Percentiles rank a stretch among this genome's conserved stretches.
phyloP scores from a whole-genome alignment of 176 grass and related monocot genomes.

The Ampelocalamus luodianensis region DNA sequence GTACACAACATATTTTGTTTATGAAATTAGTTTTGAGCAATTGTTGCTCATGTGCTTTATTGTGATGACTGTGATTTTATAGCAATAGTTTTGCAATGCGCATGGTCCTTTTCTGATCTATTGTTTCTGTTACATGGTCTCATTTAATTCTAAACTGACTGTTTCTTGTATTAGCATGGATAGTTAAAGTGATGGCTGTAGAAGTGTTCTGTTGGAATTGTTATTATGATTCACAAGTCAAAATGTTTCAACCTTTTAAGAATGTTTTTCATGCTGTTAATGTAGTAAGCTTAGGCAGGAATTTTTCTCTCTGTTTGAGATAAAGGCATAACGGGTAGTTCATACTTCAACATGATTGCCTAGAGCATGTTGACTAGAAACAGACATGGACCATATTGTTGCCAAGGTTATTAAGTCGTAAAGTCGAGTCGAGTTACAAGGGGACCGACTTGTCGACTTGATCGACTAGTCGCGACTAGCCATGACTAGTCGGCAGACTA shows the following conservation, averaged over 20 bases:
- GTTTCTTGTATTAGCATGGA: constrained; percentile 6
- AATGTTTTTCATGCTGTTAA: background rate
- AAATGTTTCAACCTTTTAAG: background rate
- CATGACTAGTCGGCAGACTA: no score
- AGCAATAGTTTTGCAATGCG: background rate
- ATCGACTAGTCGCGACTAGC: no score
- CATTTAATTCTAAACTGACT: background rate
- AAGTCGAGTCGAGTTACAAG: no score
- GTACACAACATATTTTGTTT: background rate
- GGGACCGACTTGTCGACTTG: no score
- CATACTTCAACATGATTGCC: background rate
- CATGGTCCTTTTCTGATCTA: background rate
- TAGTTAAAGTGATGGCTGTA: background rate
- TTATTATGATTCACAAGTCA: background rate
- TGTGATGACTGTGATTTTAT: background rate
- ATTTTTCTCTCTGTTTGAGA: background rate
- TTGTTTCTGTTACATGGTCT: background rate
- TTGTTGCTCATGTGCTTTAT: background rate
- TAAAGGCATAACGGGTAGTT: background rate
- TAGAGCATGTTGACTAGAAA: background rate
- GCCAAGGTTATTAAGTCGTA: no score
- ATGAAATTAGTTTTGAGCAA: background rate
- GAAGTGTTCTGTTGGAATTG: background rate
- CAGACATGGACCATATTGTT: background rate
- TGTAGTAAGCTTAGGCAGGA: background rate